Conservation (phyloP, 768 basidiomycete species). For the Auricularia heimuer region DNA sequence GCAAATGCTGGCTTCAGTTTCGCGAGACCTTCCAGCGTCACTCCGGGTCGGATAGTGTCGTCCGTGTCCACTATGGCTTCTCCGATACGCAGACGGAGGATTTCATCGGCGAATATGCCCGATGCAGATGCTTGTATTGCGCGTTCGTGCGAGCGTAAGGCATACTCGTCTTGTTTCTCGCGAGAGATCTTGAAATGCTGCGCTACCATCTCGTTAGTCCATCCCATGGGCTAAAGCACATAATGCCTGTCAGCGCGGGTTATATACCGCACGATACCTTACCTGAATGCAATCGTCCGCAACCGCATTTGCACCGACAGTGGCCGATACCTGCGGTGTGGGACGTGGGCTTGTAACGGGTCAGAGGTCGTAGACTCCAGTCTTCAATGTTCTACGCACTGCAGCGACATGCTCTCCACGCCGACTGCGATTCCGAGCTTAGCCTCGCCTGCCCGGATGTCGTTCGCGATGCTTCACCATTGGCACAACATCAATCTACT, state of each 20-base stretch:
- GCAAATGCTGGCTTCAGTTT: conserved; percentile 83
- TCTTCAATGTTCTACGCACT: conserved; percentile 34
- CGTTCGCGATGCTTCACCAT: conserved; percentile 56
- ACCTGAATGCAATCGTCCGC: conserved; percentile 74
- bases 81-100: conserved; percentile 70
- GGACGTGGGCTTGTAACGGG: conserved; percentile 51
- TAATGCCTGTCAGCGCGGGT: not conserved
- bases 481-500: not conserved
- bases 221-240: conserved; percentile 71
- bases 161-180: conserved; percentile 80
- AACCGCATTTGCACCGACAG: conserved; percentile 46
- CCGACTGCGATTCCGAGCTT: conserved; percentile 81
- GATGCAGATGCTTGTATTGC: conserved; percentile 55
- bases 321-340: conserved; percentile 53
- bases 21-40: conserved; percentile 65
- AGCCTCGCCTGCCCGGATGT: conserved; percentile 74
- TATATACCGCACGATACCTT: conserved; percentile 4
- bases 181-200: conserved; percentile 64
- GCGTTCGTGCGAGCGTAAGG: conserved; percentile 76
- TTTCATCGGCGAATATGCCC: conserved; percentile 79
- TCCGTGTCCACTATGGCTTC: conserved; percentile 53
- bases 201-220: conserved; percentile 85
- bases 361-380: conserved; percentile 1
- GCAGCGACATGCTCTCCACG: conserved; percentile 73
- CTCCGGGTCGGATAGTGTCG: conserved; percentile 81